phyloP scores from a whole-genome alignment of 805 yeast genomes.

The Starmerella stigmatis region DNA sequence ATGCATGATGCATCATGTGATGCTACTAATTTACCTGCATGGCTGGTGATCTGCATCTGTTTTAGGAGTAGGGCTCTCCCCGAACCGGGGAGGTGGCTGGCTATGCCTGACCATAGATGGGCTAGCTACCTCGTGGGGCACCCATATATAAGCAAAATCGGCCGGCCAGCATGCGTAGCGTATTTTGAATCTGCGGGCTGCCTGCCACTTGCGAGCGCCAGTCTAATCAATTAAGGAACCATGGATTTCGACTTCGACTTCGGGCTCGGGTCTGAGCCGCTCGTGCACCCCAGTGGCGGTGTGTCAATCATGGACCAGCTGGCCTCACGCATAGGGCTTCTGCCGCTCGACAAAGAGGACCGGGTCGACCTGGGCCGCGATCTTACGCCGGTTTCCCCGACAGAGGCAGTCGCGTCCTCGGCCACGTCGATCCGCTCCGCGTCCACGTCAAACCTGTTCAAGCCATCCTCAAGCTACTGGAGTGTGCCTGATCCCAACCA shows the following conservation, averaged over 20 bases:
- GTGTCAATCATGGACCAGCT: not conserved
- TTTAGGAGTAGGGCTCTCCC: not conserved
- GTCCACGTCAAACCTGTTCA: not conserved
- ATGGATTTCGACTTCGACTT: conserved; percentile 8
- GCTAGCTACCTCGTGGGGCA: not conserved
- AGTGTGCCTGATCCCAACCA: conserved; percentile 31
- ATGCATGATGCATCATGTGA: too few species aligned
- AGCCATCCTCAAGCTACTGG: conserved; percentile 29
- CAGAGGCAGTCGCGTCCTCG: conserved; percentile 3
- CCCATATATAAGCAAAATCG: not conserved
- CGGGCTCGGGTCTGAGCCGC: conserved; percentile 4
- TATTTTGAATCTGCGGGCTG: not conserved
- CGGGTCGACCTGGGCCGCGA: not conserved
- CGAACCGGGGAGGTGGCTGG: not conserved
- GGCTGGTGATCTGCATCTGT: not conserved
- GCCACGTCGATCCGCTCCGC: conserved; percentile 15
- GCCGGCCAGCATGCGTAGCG: not conserved
- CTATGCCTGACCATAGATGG: not conserved
- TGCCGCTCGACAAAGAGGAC: not conserved
- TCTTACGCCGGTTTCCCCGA: not conserved
- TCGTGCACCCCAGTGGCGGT: not conserved
- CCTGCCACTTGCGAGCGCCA: too few species aligned
- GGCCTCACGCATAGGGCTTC: conserved; percentile 1
- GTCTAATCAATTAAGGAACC: not conserved
- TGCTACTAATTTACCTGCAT: not conserved